Conservation (phyloP, 2,329 filamentous ascomycete genomes). For the Ceratocystiopsis brevicomis region DNA sequence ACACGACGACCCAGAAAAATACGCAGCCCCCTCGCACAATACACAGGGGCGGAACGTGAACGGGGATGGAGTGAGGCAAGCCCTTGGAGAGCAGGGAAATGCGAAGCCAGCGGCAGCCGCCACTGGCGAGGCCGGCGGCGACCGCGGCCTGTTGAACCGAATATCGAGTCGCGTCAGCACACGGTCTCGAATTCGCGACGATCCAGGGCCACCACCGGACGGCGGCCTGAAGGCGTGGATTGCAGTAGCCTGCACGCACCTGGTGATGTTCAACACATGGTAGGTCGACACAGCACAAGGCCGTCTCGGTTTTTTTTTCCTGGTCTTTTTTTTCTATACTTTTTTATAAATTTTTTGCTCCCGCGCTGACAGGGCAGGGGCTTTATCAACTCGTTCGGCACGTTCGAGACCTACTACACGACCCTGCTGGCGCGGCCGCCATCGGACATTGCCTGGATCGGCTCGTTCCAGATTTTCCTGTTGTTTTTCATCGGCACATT, state of each 20-base stretch:
- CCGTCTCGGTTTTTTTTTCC: constrained; percentile 37
- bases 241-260: constrained; percentile 21
- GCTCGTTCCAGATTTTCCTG: constrained; percentile 33
- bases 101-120: too few relatives aligned
- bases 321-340: too few relatives aligned
- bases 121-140: not conserved
- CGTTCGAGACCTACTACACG: constrained; percentile 35
- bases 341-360: constrained; percentile 32
- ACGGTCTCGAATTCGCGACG: constrained; percentile 12
- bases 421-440: constrained; percentile 19
- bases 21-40: too few relatives aligned
- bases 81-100: too few relatives aligned
- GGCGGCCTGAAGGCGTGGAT: constrained; percentile 30
- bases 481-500: constrained; percentile 36
- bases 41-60: too few relatives aligned
- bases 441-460: constrained; percentile 34
- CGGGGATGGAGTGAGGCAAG: too few relatives aligned
- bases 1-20: too few relatives aligned
- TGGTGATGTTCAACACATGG: constrained; percentile 33
- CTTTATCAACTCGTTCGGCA: constrained; percentile 35
- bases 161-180: constrained; percentile 23
- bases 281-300: constrained; percentile 22
- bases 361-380: constrained; percentile 22
- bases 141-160: constrained; percentile 14
- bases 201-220: constrained; percentile 30